Conservation (phyloP, 2,329 filamentous ascomycete species). For the Colletotrichum paranaense region DNA sequence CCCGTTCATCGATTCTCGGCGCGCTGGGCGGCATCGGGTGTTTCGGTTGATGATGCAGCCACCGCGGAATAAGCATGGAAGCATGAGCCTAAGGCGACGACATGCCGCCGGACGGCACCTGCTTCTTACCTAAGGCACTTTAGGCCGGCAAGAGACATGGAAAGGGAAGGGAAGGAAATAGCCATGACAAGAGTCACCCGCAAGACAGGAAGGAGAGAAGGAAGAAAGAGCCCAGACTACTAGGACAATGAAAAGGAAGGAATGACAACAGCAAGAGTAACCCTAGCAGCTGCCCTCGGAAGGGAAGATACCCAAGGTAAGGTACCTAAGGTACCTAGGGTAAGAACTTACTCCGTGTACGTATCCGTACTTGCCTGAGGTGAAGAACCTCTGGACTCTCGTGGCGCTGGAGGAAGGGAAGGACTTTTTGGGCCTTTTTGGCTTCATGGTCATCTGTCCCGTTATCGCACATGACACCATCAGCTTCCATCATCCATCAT, state of each 20-base stretch:
- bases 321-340: background rate
- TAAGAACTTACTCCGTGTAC: background rate
- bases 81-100: constrained; percentile 35
- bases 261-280: background rate
- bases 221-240: background rate
- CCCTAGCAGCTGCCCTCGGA: background rate
- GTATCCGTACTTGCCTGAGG: background rate
- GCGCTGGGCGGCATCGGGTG: constrained; percentile 16
- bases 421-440: background rate
- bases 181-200: background rate
- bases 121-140: background rate
- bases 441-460: no score
- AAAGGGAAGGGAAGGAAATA: background rate
- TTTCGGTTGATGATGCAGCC: constrained; percentile 34
- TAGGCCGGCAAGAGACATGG: constrained; percentile 6
- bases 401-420: background rate
- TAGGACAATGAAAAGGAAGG: background rate
- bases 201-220: background rate
- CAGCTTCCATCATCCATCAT: no score
- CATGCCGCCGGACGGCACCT: constrained; percentile 5
- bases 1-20: constrained; percentile 24
- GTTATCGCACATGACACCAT: no score
- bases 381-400: background rate
- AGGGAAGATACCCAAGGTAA: no score
- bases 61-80: constrained; percentile 24